Base-by-base conservation (phyloP, 2,329 filamentous ascomycete species). In the Penicillium verrucosum region DNA sequence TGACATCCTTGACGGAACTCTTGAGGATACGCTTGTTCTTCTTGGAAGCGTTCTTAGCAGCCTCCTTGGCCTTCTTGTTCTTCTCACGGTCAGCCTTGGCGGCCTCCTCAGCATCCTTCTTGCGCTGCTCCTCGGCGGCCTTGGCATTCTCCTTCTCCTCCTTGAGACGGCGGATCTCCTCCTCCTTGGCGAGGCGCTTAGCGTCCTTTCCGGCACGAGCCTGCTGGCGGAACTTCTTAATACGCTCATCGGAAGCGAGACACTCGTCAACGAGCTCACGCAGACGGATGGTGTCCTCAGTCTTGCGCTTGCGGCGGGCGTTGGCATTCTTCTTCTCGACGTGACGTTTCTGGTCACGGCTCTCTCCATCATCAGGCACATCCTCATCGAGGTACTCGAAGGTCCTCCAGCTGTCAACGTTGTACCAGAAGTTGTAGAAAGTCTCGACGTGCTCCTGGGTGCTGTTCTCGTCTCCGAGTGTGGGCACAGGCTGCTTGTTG, bases 391-490 rank as follows among this genome's bases (percentile, higher is more conserved):
- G 89, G 78, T 99, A 99, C 80, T 99, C 94, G 70, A 99, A 99
- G 3, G 89, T 87, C 60, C 94, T 85, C 94, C 94, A 99, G 76
- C 89, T 94, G 83, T 99, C 94, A 70, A 99, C 96, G 83, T 93
- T 95, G 83, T 97, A 99, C 88, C 90, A 99, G 82, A 97, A 99
- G 84, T 99, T 96, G 85, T 99, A 99, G 78, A 99, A 99, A 52
- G 82, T 81, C 73, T 97, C 92, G 45, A 99, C 94, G 9, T 96
- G 88, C 72, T 95, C 90, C 78, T 92, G 90, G 68, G 85, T 85
- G 71, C 89, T 88, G 65, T 95, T 89, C 63, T 90, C 90, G 71
- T 90, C 84, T 61, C 94, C 94, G 57, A 99, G 87, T 67, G 83
- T 79, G 6, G 94, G 95, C 3, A 97, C 94, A 7, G 93, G 93